Evolutionary conservation across 495 filamentous ascomycete genomes (phyloP), one percentile per base, ranked within the genome.

Genomic region (Tuber melanosporum): DNA sequence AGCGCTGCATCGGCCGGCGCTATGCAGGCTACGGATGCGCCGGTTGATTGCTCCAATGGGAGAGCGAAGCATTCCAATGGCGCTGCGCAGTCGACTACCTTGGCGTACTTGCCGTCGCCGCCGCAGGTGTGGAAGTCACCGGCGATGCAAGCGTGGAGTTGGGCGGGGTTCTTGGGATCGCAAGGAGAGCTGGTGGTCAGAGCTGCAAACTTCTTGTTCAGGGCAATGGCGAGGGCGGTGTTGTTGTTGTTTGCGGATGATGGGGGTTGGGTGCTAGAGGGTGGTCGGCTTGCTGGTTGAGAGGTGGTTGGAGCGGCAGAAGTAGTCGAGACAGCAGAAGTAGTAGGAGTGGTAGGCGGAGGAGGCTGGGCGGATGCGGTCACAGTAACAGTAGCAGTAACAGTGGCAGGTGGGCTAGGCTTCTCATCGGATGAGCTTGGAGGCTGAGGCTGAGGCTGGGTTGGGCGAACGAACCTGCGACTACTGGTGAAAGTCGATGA

Each of bases 41-140:
- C 78, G 22, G 73, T 32, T 22, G 44, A 74, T 10, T 71, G 44
- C 41, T 80, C 78, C n/a, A 80, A 44, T 20, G 78, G 78, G 44
- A 79, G 70, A 10, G 78, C 73, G 26, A 79, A 76, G n/a, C 78
- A 80, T 43, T 49, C 71, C 0, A 71, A 39, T n/a, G 78, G 78
- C 8, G 47, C 70, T 10, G 15, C 19, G 52, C 78, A 80, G 39
- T 76, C 69, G 32, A 46, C 46, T 42, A 52, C 46, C 17, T 71
- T 66, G 19, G 70, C 26, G 71, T 80, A 80, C 43, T 42, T 57
- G 12, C 78, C 78, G 26, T 70, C 45, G 17, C 17, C 14, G 8
- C 47, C 69, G 17, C 78, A 80, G 22, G 72, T 70, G 36, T 73
- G 73, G 36, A 70, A 80, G 15, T 44, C 49, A 46, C 78, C 78